phyloP scores from a whole-genome alignment of 345 rosid genomes.

The Brassica nigra region DNA sequence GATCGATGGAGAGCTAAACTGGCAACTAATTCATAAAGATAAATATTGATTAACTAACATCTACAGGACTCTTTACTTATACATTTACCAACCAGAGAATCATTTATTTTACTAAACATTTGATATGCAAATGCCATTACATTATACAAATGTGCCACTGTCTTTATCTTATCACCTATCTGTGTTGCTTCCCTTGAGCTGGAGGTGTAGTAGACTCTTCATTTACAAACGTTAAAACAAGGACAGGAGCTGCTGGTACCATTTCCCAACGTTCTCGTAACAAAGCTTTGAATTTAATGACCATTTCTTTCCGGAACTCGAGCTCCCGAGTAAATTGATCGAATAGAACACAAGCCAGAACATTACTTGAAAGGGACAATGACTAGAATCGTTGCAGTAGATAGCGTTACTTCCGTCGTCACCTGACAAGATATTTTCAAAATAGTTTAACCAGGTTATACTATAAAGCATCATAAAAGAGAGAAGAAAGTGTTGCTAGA shows the following conservation, averaged over 20 bases:
- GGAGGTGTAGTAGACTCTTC: constrained; percentile 44
- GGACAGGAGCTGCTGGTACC: constrained; percentile 81
- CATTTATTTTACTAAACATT: constrained; percentile 10
- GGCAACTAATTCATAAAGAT: background rate
- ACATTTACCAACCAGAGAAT: constrained; percentile 24
- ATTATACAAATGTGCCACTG: constrained; percentile 31
- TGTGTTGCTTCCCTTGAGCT: constrained; percentile 43
- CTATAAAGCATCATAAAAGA: background rate
- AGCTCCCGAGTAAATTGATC: constrained; percentile 91
- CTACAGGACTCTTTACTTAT: constrained; percentile 21
- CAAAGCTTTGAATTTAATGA: constrained; percentile 53
- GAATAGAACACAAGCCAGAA: constrained; percentile 60
- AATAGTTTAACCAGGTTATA: constrained; percentile 1
- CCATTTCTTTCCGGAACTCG: constrained; percentile 79
- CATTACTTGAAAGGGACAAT: constrained; percentile 79
- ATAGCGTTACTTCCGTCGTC: constrained; percentile 76
- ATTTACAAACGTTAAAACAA: constrained; percentile 69
- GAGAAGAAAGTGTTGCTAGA: background rate
- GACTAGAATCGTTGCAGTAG: constrained; percentile 60
- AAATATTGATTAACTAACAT: constrained; percentile 6
- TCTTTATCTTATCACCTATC: constrained; percentile 33
- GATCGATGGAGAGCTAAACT: background rate
- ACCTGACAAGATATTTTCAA: constrained; percentile 49
- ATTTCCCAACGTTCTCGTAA: constrained; percentile 87
- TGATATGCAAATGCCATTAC: constrained; percentile 14